A percentile compares a stretch with the other conserved stretches of the same genome.
Conservation (phyloP, 176 grass and related monocot genomes). For the Dactylis glomerata region DNA sequence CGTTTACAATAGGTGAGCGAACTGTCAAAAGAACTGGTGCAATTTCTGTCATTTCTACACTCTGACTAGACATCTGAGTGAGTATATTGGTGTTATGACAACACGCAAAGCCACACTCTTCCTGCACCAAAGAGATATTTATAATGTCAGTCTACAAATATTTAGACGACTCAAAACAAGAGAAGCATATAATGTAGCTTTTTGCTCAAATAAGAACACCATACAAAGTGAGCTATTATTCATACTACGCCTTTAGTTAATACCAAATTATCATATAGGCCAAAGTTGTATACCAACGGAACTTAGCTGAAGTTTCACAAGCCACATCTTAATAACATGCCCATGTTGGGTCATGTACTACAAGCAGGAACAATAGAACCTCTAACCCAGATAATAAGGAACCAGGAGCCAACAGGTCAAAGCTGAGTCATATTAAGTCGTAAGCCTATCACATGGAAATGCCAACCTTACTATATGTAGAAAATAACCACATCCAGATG, state of each 20-base stretch:
- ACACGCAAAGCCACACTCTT: too few relatives aligned
- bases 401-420: neutral
- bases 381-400: neutral
- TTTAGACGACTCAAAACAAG: neutral
- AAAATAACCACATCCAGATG: neutral
- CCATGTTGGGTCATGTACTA: neutral
- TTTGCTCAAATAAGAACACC: neutral
- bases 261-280: neutral
- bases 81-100: too few relatives aligned
- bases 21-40: too few relatives aligned
- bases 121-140: slow-evolving; percentile 44
- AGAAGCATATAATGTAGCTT: neutral
- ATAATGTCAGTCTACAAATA: neutral
- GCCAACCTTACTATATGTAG: neutral
- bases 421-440: neutral
- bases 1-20: too few relatives aligned
- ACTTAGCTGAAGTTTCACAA: neutral
- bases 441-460: neutral
- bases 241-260: too few relatives aligned
- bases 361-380: neutral
- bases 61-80: too few relatives aligned
- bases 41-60: too few relatives aligned
- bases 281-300: too few relatives aligned
- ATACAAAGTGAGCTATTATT: neutral
- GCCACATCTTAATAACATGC: neutral